Base-by-base conservation (phyloP, 2,329 filamentous ascomycete species). In the Fusarium setosum region DNA sequence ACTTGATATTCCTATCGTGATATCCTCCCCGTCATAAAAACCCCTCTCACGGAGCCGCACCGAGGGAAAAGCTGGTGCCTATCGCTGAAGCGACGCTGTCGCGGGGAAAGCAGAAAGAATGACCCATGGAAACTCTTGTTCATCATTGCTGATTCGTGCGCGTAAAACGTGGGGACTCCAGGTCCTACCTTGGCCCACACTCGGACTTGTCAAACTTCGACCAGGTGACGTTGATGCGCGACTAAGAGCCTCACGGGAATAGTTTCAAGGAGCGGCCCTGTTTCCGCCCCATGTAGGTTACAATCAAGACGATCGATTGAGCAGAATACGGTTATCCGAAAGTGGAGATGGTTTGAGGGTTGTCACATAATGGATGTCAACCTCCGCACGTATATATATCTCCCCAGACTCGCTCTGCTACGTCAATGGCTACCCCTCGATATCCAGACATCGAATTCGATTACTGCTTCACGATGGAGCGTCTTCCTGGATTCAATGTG, bases 401-500 rank as follows among this genome's bases (percentile, higher is more conserved):
- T 34, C 38, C 23, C 31, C 42, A 47, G 6, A 10, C 13, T 13
- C 60, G n/a, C 60, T 49, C 59, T 24, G 11, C 21, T 9, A 18
- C 9, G 11, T 21, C 12, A 34, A 12, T 12, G 47, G 24, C n/a
- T 11, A 23, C 17, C 7, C 1, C 10, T 15, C 3, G n/a, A 23
- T 8, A 53, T 34, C 5, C 17, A 38, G 5, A 17, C 6, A 0
- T 20, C 6, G 17, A 29, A 5, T 12, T 1, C 6, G 23, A n/a
- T 23, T 13, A 35, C 6, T 20, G 1, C 9, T n/a, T 8, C 18
- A 54, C 5, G 8, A 67, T 67, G 64, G 64, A 67, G 35, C 42
- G 63, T 4, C 63, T 67, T 23, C 63, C 64, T 0, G 64, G 64
- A 10, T 65, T 67, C 3, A 66, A 66, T 34, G 59, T 66, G 31